These are phyloP conservation scores for Arctium lappa DNA, from an alignment of 129 eudicot genomes.

Conservation along the genomic window DNA sequence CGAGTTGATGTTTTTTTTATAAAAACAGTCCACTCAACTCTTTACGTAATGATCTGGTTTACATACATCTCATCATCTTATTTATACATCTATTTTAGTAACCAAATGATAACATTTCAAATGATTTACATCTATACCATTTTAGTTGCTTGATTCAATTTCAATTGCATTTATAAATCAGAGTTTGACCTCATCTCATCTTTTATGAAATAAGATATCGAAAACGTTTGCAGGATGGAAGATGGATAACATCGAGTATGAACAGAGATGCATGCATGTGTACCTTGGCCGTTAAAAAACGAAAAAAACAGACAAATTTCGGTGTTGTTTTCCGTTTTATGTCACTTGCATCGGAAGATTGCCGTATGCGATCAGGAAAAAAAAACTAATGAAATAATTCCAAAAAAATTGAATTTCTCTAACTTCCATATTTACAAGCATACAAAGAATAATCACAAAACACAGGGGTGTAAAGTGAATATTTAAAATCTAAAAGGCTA, in stretches of 20 bases:
- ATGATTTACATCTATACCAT: too few relatives aligned
- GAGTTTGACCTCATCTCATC: too few relatives aligned
- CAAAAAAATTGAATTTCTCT: not conserved
- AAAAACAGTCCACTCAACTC: not conserved
- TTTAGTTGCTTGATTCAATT: too few relatives aligned
- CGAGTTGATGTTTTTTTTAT: too few relatives aligned
- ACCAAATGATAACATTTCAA: not conserved
- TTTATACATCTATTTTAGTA: not conserved
- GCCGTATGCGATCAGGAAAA: not conserved
- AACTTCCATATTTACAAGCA: slow-evolving; percentile 10
- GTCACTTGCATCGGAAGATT: not conserved
- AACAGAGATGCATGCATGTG: not conserved
- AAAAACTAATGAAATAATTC: not conserved
- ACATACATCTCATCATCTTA: not conserved
- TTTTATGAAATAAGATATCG: too few relatives aligned
- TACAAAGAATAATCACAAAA: slow-evolving; percentile 18
- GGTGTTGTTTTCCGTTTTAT: not conserved
- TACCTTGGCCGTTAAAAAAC: not conserved
- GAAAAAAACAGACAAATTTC: not conserved
- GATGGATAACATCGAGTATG: not conserved
- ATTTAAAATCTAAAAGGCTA: not conserved
- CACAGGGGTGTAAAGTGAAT: not conserved
- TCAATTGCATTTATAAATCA: too few relatives aligned
- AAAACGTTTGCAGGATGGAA: too few relatives aligned
- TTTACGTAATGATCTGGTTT: not conserved